Evolutionary conservation across 2,329 filamentous ascomycete genomes (phyloP).

Genomic region (Fusarium piperis): DNA sequence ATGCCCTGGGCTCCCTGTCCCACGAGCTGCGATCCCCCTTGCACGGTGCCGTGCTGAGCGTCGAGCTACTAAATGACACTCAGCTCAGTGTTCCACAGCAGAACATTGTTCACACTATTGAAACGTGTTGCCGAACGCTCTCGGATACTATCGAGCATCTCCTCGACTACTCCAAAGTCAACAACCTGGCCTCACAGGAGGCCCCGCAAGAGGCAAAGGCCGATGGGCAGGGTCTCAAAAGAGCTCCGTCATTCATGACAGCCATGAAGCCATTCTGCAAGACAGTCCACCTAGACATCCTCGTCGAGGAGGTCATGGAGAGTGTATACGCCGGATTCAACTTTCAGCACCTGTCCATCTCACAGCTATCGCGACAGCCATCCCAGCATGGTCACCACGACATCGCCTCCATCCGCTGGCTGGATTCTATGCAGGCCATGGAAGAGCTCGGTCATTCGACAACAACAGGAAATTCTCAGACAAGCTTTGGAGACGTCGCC

Average conservation of each 20-base stretch:
- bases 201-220: background rate
- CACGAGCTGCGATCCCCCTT: constrained; percentile 70
- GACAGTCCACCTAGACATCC: constrained; percentile 49
- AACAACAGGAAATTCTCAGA: background rate
- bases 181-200: constrained; percentile 45
- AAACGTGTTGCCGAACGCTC: constrained; percentile 61
- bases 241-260: constrained; percentile 6
- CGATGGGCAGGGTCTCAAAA: background rate
- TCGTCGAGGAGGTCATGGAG: constrained; percentile 59
- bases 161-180: constrained; percentile 65
- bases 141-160: constrained; percentile 65
- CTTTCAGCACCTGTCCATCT: constrained; percentile 45
- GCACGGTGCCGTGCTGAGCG: constrained; percentile 66
- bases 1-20: constrained; percentile 68
- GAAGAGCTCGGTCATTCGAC: constrained; percentile 28
- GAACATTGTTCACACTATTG: constrained; percentile 59
- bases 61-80: constrained; percentile 64
- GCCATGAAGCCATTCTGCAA: constrained; percentile 26
- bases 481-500: constrained; percentile 37
- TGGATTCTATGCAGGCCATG: constrained; percentile 55
- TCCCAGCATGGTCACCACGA: constrained; percentile 9
- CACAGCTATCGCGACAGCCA: constrained; percentile 20
- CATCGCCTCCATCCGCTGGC: constrained; percentile 28
- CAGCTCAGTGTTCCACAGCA: constrained; percentile 56
- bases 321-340: constrained; percentile 58